Evolutionary conservation across 2,329 filamentous ascomycete genomes (phyloP), one percentile per base, ranked within the genome.

Genomic region (Penicillium sp.): DNA sequence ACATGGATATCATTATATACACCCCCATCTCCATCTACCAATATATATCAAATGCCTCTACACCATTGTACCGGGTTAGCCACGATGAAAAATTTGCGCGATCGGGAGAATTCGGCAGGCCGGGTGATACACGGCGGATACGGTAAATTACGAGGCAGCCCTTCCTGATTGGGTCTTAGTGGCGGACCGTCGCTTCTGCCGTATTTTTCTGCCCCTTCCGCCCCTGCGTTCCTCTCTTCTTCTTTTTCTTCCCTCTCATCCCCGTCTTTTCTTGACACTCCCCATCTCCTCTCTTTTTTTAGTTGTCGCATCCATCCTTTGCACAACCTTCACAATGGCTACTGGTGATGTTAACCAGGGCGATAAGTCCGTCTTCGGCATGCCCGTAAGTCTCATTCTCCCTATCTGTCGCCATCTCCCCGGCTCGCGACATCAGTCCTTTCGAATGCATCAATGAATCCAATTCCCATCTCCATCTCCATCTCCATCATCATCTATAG

Each of bases 301-400:
- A 60, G 63, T 66, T 66, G 66, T 67, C 69, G 68, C 63, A 74
- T 67, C 65, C 73, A 66, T 68, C 63, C 67, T 71, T 68, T 69
- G 64, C 68, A 70, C 62, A 71, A 67, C 68, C 65, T 71, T 69
- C 72, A 76, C 64, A 65, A 78, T 78, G 75, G 67, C 72, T 57
- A 69, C 75, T 55, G 75, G 74, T 67, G 77, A 78, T 17, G 76
- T 77, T 65, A 68, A 65, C 62, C 79, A 82, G 70, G 63, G 59
- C 56, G 77, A 81, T 21, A 82, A 83, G 78, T 74, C 76, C 69
- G 70, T 82, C 65, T 69, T 83, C 70, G 82, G 80, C 67, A 74
- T 77, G 70, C 75, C 75, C 64, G 75, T 77, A 73, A 75, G 75
- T 75, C 54, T 54, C 40, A 46, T 49, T 43, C 27, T 42, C 45